These are phyloP conservation scores for Dactylellina cionopaga DNA, from an alignment of 2,329 filamentous ascomycete species.

Conservation along the genomic window DNA sequence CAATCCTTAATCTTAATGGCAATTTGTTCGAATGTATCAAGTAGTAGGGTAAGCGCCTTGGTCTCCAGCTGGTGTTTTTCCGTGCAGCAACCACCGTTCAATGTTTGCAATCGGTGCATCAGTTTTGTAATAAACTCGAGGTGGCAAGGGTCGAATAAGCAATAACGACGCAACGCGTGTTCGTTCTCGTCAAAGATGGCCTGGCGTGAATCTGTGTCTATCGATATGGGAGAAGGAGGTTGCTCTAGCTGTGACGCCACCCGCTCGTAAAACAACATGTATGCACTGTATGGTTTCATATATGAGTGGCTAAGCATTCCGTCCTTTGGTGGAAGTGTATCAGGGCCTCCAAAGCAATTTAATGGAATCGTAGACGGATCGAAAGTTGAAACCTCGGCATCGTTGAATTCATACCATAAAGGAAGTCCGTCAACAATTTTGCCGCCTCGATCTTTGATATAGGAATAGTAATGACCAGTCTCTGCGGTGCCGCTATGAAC, in stretches of 20 bases:
- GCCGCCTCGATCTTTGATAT: conserved; percentile 80
- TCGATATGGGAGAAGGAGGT: conserved; percentile 61
- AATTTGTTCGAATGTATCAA: conserved; percentile 78
- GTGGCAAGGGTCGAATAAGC: conserved; percentile 79
- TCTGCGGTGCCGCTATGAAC: conserved; percentile 93
- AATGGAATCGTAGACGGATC: conserved; percentile 77
- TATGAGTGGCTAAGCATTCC: conserved; percentile 39
- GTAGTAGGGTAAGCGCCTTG: conserved; percentile 61
- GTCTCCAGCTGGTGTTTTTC: conserved; percentile 64
- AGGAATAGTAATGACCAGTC: conserved; percentile 97
- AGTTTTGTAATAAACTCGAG: conserved; percentile 73
- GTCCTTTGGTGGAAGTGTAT: conserved; percentile 60
- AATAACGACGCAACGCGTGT: conserved; percentile 77
- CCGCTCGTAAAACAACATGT: conserved; percentile 97
- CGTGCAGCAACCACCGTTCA: conserved; percentile 65
- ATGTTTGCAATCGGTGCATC: conserved; percentile 68
- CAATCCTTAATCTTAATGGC: conserved; percentile 76
- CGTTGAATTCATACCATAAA: conserved; percentile 92
- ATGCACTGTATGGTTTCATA: conserved; percentile 84
- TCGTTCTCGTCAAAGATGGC: conserved; percentile 78
- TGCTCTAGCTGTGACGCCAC: conserved; percentile 71
- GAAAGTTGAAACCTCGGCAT: conserved; percentile 81
- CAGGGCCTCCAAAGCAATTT: conserved; percentile 80
- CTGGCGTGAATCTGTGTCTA: conserved; percentile 63
- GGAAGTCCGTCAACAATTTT: conserved; percentile 62